A percentile compares a stretch with the other conserved stretches of the same genome.
phyloP scores from a whole-genome alignment of 805 yeast species.

The Tetrapisispora arboricola region DNA sequence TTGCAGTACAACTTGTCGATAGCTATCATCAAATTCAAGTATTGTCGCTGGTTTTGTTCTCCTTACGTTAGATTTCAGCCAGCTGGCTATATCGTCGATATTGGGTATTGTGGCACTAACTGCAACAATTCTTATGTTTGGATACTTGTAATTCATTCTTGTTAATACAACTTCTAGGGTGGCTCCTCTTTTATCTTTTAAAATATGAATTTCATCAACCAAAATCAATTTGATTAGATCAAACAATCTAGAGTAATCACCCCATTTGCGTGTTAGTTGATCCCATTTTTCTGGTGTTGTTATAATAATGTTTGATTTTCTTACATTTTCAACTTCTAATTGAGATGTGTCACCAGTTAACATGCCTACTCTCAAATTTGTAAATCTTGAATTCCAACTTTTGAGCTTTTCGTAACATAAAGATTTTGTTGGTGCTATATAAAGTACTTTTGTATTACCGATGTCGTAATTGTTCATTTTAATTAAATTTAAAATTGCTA shows the following conservation, averaged over 20 bases:
- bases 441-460: constrained; percentile 28
- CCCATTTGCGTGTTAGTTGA: constrained; percentile 42
- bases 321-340: constrained; percentile 36
- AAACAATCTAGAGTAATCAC: constrained; percentile 32
- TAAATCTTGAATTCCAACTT: constrained; percentile 38
- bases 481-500: constrained; percentile 36
- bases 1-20: constrained; percentile 35
- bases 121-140: constrained; percentile 34
- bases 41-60: constrained; percentile 26
- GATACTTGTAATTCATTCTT: constrained; percentile 35
- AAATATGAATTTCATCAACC: constrained; percentile 39
- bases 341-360: constrained; percentile 46
- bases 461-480: constrained; percentile 8
- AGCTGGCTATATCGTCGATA: constrained; percentile 36
- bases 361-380: constrained; percentile 37
- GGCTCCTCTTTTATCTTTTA: constrained; percentile 39
- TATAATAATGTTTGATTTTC: constrained; percentile 41
- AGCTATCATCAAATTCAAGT: constrained; percentile 37
- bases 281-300: constrained; percentile 61
- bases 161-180: constrained; percentile 39
- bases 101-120: constrained; percentile 48
- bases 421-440: constrained; percentile 53
- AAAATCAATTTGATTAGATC: constrained; percentile 36
- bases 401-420: constrained; percentile 40
- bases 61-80: constrained; percentile 30